phyloP scores from a whole-genome alignment of 306 rosid genomes.

The Crataegus laevigata region DNA sequence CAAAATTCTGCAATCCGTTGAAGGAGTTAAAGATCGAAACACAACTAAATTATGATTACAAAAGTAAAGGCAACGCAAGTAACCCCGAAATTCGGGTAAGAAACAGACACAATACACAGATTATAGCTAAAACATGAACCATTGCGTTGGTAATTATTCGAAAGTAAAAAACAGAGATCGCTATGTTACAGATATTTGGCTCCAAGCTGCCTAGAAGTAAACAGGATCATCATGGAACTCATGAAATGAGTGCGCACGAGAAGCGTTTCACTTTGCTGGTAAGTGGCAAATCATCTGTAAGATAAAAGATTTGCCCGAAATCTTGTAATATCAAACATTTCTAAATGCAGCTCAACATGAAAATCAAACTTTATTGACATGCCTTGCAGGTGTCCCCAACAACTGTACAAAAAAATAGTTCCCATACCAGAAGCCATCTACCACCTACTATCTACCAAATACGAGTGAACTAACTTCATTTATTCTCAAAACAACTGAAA shows the following conservation, averaged over 20 bases:
- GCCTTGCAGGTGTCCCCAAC: neutral
- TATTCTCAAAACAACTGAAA: neutral
- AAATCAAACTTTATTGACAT: neutral
- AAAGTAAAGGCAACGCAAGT: neutral
- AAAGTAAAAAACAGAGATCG: neutral
- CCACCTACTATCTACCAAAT: neutral
- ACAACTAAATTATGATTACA: neutral
- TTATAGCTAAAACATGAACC: neutral
- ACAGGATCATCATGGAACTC: neutral
- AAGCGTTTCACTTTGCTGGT: neutral
- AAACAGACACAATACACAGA: neutral
- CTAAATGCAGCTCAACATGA: neutral
- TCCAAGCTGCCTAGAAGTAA: neutral
- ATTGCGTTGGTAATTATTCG: too few relatives aligned
- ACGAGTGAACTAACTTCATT: neutral
- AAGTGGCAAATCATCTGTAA: neutral
- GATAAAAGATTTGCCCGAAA: neutral
- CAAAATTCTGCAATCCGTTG: neutral
- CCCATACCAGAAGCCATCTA: neutral
- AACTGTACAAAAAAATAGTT: neutral
- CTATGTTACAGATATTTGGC: neutral
- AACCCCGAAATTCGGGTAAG: neutral
- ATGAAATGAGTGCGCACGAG: neutral
- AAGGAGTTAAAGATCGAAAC: neutral
- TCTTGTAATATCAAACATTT: neutral